A percentile compares a stretch with the other conserved stretches of the same genome.
These are phyloP conservation scores for Cutaneotrichosporon arboriforme DNA, from an alignment of 1,284 basidiomycete species.

Conservation along the genomic window DNA sequence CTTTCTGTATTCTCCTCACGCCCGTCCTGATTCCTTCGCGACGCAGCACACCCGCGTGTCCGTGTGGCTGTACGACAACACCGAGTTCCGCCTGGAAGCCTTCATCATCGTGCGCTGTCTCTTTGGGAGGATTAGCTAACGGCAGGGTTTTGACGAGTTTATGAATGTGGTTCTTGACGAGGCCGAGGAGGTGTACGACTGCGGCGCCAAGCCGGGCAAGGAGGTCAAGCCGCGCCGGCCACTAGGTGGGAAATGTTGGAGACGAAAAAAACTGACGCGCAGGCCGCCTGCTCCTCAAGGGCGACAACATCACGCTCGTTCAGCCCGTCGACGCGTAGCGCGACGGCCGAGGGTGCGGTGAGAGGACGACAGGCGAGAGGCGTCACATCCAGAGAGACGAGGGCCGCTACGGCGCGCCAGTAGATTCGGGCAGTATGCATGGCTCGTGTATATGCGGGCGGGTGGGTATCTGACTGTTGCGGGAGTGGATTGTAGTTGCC, in stretches of 20 bases:
- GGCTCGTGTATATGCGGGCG: too few species aligned
- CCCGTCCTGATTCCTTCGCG: background rate
- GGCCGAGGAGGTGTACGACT: constrained; percentile 85
- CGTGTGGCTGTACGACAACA: constrained; percentile 97
- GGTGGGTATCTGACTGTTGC: too few species aligned
- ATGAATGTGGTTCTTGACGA: constrained; percentile 99
- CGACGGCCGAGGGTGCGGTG: too few species aligned
- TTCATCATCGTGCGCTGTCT: constrained; percentile 91
- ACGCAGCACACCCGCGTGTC: constrained; percentile 73
- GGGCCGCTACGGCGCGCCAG: too few species aligned
- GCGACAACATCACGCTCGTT: constrained; percentile 93
- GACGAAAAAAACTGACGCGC: constrained; percentile 3
- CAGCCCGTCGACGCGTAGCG: constrained; percentile 53
- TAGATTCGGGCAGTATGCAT: too few species aligned
- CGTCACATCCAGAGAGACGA: too few species aligned
- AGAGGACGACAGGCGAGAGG: too few species aligned
- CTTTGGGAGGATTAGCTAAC: constrained; percentile 20
- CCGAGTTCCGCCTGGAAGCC: constrained; percentile 94
- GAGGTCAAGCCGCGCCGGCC: constrained; percentile 57
- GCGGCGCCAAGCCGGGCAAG: constrained; percentile 73
- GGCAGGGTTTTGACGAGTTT: constrained; percentile 97
- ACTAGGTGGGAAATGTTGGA: constrained; percentile 31
- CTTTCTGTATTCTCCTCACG: background rate
- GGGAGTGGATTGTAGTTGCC: too few species aligned
- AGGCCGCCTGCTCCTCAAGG: constrained; percentile 91